phyloP scores from a whole-genome alignment of 208 protist species.

The Crithidia expoeki region DNA sequence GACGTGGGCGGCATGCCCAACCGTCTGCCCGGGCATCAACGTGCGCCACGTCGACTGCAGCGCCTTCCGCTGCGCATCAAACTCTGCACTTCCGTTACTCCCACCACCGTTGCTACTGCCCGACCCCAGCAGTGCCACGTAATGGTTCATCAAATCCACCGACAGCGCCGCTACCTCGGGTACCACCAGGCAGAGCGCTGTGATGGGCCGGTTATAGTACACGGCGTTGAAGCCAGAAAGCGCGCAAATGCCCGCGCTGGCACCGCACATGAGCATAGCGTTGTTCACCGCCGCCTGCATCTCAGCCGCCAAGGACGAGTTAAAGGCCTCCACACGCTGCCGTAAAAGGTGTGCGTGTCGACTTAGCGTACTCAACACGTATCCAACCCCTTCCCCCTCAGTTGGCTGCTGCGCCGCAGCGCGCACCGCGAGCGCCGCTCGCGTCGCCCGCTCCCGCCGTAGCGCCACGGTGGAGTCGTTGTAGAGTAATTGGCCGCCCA shows the following conservation, averaged over 20 bases:
- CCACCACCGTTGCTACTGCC: no score
- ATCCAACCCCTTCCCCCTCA: background rate
- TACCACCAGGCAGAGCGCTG: conserved; percentile 35
- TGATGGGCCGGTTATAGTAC: conserved; percentile 44
- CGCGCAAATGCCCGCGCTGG: conserved; percentile 57
- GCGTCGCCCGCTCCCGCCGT: conserved; percentile 17
- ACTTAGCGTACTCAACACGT: background rate
- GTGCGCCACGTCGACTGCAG: conserved; percentile 27
- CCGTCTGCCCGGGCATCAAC: conserved; percentile 43
- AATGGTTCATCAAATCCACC: conserved; percentile 20
- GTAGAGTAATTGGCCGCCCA: conserved; percentile 67
- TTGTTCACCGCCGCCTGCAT: conserved; percentile 42
- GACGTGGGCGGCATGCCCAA: conserved; percentile 69
- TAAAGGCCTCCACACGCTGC: conserved; percentile 21
- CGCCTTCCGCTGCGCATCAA: conserved; percentile 17
- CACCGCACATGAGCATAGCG: conserved; percentile 62
- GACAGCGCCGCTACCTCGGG: conserved; percentile 41
- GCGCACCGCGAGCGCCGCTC: background rate
- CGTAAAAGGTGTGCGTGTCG: background rate
- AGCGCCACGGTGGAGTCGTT: conserved; percentile 40
- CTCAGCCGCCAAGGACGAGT: conserved; percentile 23
- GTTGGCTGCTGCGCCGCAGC: background rate
- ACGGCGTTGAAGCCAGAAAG: conserved; percentile 62
- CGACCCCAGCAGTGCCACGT: conserved; percentile 10
- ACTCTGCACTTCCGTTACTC: background rate